Base-by-base conservation (phyloP, 2,329 filamentous ascomycete genomes). In the Leptographium lundbergii region DNA sequence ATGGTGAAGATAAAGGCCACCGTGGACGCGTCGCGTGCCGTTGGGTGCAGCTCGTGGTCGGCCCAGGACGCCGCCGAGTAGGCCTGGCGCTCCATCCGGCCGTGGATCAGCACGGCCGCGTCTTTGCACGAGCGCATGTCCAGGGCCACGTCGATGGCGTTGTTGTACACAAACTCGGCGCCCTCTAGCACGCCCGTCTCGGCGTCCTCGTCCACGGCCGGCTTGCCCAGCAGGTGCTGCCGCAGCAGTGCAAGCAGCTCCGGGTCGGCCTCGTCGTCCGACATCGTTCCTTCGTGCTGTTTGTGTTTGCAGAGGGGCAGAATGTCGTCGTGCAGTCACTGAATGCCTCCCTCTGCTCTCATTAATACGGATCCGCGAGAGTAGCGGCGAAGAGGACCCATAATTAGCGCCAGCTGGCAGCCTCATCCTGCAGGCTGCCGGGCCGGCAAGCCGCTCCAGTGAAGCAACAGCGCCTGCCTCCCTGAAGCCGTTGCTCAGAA, bases 1-100 rank as follows among this genome's bases (percentile, higher is more conserved):
- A 99, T 95, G 24, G 89, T 90, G 70, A 99, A 97, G 66, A 99
- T 92, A 69, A 99, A 97, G 63, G 89, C 86, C 25, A 95, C 83
- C 0, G 90, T 91, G 56, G 73, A 79, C 67, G 89, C 88, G 68
- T 95, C 86, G 7, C 90, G 90, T 50, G 81, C 67, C 70, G 91
- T 88, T 1, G 94, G 94, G 67, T 99, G 94, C 47, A 99, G 77
- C 69, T 94, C 88, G 71, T 97, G 91, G 67, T 87, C 81, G 17
- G 88, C 83, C 94, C 94, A 99, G 10, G 84, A 87, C 62, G 88
- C 82, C 0, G 89, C 90, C 5, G 89, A 94, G 73, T 95, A 97
- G 45, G 79, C 75, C 68, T 89, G 90, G 70, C 85, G 79, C 70
- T 90, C 82, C 90, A 99, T 97, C 70, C 89, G 81, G 11, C 78